Conservation (phyloP, 257 asterid species). For the Nemophila menziesii region DNA sequence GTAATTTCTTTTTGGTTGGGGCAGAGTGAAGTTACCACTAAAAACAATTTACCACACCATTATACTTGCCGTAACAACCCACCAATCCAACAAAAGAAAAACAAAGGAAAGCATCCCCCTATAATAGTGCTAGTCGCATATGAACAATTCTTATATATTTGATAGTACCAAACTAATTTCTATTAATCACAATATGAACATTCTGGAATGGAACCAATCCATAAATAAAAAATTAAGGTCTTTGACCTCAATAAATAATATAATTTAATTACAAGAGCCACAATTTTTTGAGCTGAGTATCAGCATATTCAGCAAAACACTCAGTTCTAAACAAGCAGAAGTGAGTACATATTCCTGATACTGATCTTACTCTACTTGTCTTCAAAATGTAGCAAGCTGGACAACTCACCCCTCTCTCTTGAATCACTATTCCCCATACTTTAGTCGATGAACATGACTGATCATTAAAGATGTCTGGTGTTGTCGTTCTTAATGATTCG, state of each 20-base stretch:
- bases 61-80: too few relatives aligned
- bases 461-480: too few relatives aligned
- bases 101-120: too few relatives aligned
- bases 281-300: slow-evolving; percentile 13
- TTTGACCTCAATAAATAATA: not conserved
- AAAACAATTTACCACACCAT: too few relatives aligned
- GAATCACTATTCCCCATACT: slow-evolving; percentile 25
- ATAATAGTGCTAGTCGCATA: not conserved
- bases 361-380: slow-evolving; percentile 17
- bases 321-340: slow-evolving; percentile 19
- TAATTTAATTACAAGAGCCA: slow-evolving; percentile 17
- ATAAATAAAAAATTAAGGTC: not conserved
- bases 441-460: slow-evolving; percentile 5
- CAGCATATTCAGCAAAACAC: slow-evolving; percentile 17
- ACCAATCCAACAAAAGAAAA: too few relatives aligned
- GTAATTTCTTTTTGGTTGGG: too few relatives aligned
- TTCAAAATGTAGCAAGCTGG: slow-evolving; percentile 26
- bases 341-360: slow-evolving; percentile 26
- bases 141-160: not conserved
- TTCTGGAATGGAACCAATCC: not conserved
- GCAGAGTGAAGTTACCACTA: too few relatives aligned
- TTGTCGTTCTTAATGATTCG: not conserved
- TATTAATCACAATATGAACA: not conserved
- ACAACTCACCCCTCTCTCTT: slow-evolving; percentile 21
- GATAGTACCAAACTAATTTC: not conserved